A percentile compares a stretch with the other conserved stretches of the same genome.
These are phyloP conservation scores for Epithele typhae DNA, from an alignment of 768 basidiomycete genomes.

Conservation along the genomic window DNA sequence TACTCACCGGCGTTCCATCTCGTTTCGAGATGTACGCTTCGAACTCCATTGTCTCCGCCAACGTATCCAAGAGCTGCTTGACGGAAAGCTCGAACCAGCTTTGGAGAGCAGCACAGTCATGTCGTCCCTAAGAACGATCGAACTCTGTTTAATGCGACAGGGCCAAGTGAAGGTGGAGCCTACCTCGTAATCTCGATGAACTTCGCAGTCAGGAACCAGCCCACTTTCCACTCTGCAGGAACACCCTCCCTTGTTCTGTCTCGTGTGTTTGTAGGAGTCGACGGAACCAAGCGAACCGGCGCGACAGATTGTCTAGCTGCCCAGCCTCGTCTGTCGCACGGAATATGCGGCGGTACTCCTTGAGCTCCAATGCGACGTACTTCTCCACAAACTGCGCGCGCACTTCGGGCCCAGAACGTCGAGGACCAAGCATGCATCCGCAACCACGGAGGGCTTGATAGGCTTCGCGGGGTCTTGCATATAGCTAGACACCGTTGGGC, in stretches of 20 bases:
- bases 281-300: slow-evolving; percentile 94
- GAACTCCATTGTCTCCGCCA: slow-evolving; percentile 87
- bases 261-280: slow-evolving; percentile 83
- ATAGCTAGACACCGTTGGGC: slow-evolving; percentile 47
- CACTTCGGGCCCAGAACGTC: slow-evolving; percentile 83
- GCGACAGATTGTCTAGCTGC: slow-evolving; percentile 88
- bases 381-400: slow-evolving; percentile 80
- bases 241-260: slow-evolving; percentile 76
- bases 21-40: slow-evolving; percentile 78
- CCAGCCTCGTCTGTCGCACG: slow-evolving; percentile 92
- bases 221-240: slow-evolving; percentile 82
- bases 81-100: slow-evolving; percentile 71
- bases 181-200: slow-evolving; percentile 92
- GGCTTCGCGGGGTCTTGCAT: slow-evolving; percentile 67
- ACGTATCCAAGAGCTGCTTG: slow-evolving; percentile 74
- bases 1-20: slow-evolving; percentile 68
- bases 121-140: slow-evolving; percentile 59
- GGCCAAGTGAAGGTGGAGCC: slow-evolving; percentile 14
- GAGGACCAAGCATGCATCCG: slow-evolving; percentile 83
- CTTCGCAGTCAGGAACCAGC: slow-evolving; percentile 73
- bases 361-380: slow-evolving; percentile 84
- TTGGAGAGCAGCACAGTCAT: slow-evolving; percentile 78
- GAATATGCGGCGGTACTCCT: slow-evolving; percentile 96
- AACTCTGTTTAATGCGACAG: background rate
- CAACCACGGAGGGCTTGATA: slow-evolving; percentile 59